Conservation (phyloP, 352 stramenopile genomes). For the Pythium periplocum region DNA sequence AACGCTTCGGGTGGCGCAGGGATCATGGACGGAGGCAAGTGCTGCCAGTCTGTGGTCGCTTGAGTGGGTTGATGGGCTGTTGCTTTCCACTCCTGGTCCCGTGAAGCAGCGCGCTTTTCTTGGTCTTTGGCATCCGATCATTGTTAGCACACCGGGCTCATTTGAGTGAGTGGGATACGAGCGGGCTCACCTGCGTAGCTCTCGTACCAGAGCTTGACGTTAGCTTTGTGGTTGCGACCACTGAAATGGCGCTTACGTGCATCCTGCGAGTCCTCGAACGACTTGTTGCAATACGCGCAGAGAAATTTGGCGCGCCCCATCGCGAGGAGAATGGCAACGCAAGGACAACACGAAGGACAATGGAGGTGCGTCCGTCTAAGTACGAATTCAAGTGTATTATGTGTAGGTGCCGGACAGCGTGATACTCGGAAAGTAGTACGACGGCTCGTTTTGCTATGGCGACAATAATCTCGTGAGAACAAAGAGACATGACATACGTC, state of each 20-base stretch:
- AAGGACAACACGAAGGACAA: background rate
- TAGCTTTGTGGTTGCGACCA: constrained; percentile 69
- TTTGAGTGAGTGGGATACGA: too few relatives aligned
- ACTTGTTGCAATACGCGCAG: constrained; percentile 82
- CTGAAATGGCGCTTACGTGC: constrained; percentile 55
- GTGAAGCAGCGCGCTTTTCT: too few relatives aligned
- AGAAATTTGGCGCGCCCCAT: constrained; percentile 56
- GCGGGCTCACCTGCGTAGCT: constrained; percentile 39
- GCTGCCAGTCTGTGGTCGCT: constrained; percentile 1
- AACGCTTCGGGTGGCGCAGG: constrained; percentile 49
- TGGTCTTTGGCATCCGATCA: too few relatives aligned
- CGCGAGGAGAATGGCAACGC: background rate
- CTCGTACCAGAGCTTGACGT: constrained; percentile 85
- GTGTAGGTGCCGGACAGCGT: constrained; percentile 73
- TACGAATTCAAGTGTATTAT: constrained; percentile 33
- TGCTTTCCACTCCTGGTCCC: constrained; percentile 8
- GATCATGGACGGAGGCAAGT: constrained; percentile 71
- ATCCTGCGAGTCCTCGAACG: constrained; percentile 74
- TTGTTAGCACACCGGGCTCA: too few relatives aligned
- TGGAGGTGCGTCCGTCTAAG: constrained; percentile 17
- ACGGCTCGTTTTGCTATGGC: constrained; percentile 48
- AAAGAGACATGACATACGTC: too few relatives aligned
- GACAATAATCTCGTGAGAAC: background rate
- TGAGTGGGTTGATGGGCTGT: background rate
- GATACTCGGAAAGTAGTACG: constrained; percentile 87